Percentiles rank a stretch among this genome's conserved stretches.
phyloP scores from a whole-genome alignment of 2,329 filamentous ascomycete species.

The Rutstroemia sp. region DNA sequence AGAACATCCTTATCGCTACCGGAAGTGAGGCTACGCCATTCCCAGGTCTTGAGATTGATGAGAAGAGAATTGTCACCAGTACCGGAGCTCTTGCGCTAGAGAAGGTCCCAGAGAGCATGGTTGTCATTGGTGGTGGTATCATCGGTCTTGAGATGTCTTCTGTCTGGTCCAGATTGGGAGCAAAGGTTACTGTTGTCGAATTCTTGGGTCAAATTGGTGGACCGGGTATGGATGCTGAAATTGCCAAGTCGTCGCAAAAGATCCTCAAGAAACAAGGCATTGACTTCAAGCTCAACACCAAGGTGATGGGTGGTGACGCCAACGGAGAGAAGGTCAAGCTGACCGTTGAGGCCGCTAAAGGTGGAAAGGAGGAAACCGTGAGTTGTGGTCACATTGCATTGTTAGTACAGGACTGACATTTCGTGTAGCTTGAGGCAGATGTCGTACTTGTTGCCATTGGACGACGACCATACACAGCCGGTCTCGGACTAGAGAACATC shows the following conservation, averaged over 20 bases:
- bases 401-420: slow-evolving; percentile 1
- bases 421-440: slow-evolving; percentile 74
- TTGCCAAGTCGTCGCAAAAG: slow-evolving; percentile 87
- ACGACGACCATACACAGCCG: slow-evolving; percentile 86
- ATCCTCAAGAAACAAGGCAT: slow-evolving; percentile 93
- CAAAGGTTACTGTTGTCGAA: slow-evolving; percentile 95
- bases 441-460: slow-evolving; percentile 96
- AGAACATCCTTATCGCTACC: slow-evolving; percentile 98
- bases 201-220: slow-evolving; percentile 95
- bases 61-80: slow-evolving; percentile 95
- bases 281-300: slow-evolving; percentile 97
- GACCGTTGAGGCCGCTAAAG: slow-evolving; percentile 85
- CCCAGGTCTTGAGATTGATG: slow-evolving; percentile 90
- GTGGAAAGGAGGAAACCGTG: slow-evolving; percentile 88
- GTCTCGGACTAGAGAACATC: slow-evolving; percentile 88
- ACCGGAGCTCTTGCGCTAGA: slow-evolving; percentile 87
- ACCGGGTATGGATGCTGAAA: slow-evolving; percentile 92
- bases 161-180: slow-evolving; percentile 89
- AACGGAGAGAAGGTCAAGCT: slow-evolving; percentile 72
- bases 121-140: slow-evolving; percentile 96
- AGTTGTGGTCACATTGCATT: slow-evolving; percentile 31
- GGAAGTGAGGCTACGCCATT: slow-evolving; percentile 94
- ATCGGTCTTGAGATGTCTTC: slow-evolving; percentile 98
- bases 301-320: slow-evolving; percentile 81
- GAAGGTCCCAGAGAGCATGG: slow-evolving; percentile 90